A percentile compares a stretch with the other conserved stretches of the same genome.
Evolutionary conservation across 2,329 filamentous ascomycete species (phyloP).

Genomic region (Paecilomyces niveus): DNA sequence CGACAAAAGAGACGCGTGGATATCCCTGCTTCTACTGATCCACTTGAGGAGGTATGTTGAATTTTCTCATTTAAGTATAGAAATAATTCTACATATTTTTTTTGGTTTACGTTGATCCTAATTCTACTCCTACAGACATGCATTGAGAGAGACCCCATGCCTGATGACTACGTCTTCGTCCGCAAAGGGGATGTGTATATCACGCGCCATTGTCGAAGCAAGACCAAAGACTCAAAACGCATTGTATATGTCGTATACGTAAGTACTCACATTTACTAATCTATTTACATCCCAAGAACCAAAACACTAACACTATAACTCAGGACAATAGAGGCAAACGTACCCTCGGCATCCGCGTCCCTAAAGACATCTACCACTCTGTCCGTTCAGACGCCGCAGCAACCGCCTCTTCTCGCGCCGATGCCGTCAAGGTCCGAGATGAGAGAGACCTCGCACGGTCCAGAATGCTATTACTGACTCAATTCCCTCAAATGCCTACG

Average conservation of each 20-base stretch:
- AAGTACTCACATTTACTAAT: constrained; percentile 6
- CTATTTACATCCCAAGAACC: background rate
- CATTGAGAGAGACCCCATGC: constrained; percentile 18
- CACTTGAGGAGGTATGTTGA: constrained; percentile 1
- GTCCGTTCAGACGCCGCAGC: constrained; percentile 32
- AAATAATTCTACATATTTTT: background rate
- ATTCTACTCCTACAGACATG: constrained; percentile 19
- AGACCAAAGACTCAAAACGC: constrained; percentile 24
- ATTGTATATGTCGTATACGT: constrained; percentile 34
- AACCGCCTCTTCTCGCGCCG: constrained; percentile 34
- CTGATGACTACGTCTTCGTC: constrained; percentile 31
- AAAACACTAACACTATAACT: background rate
- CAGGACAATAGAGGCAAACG: constrained; percentile 23
- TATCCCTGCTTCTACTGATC: background rate
- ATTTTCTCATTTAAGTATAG: background rate
- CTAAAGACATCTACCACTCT: constrained; percentile 26
- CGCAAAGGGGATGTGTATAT: constrained; percentile 37
- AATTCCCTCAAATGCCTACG: constrained; percentile 34
- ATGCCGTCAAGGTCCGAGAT: constrained; percentile 31
- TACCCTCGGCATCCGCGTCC: constrained; percentile 38
- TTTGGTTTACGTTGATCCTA: background rate
- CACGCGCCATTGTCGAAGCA: constrained; percentile 34
- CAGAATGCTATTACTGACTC: constrained; percentile 16
- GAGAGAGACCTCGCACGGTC: constrained; percentile 19
- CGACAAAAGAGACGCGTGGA: background rate